A percentile compares a stretch with the other conserved stretches of the same genome.
phyloP scores from a whole-genome alignment of 164 flowering plant genomes.

The Chimonanthus salicifolius region DNA sequence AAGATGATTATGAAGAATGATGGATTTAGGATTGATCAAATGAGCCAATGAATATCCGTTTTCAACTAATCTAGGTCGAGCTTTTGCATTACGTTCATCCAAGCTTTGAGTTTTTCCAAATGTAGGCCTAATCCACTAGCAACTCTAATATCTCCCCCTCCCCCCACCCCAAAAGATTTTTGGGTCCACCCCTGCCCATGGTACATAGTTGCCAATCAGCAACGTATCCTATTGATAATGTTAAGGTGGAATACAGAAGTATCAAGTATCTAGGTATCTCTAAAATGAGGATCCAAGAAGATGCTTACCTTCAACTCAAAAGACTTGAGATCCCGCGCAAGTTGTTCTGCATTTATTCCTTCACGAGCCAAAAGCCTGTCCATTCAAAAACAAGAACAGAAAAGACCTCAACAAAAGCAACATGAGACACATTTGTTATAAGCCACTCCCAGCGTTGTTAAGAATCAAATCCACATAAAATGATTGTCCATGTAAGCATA shows the following conservation, averaged over 20 bases:
- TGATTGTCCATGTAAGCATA: neutral
- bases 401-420: neutral
- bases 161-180: too few species aligned
- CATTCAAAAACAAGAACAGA: neutral
- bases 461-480: neutral
- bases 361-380: conserved; percentile 86
- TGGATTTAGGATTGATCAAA: too few species aligned
- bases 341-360: conserved; percentile 97
- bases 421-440: neutral
- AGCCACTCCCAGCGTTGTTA: neutral
- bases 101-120: too few species aligned
- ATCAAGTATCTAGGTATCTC: neutral
- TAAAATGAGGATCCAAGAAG: neutral
- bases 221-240: neutral
- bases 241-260: neutral
- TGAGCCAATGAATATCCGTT: too few species aligned
- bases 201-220: too few species aligned
- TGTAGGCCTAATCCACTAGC: too few species aligned
- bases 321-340: conserved; percentile 92
- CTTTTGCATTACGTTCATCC: too few species aligned
- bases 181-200: too few species aligned
- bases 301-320: conserved; percentile 75
- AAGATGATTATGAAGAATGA: too few species aligned
- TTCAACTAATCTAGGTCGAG: too few species aligned
- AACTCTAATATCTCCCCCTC: too few species aligned